Percentiles rank a stretch among this genome's conserved stretches.
These are phyloP conservation scores for Coniochaeta sp. DNA, from an alignment of 2,329 filamentous ascomycete genomes.

Conservation along the genomic window DNA sequence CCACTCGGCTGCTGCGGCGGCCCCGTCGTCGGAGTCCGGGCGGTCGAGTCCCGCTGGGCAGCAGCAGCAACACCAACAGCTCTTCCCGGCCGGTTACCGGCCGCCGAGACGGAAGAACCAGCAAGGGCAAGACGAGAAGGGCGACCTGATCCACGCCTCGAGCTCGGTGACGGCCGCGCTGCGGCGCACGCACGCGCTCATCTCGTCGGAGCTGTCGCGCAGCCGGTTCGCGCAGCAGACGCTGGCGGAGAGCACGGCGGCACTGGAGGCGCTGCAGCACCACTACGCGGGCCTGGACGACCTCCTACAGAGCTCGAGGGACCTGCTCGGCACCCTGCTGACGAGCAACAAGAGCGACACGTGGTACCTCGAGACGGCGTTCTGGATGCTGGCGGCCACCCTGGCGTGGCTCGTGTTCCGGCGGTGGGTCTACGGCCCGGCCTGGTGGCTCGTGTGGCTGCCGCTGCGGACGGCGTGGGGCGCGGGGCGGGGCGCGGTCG, in stretches of 20 bases:
- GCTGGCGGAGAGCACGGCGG: constrained; percentile 73
- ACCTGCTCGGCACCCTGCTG: constrained; percentile 70
- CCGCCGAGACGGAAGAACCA: constrained; percentile 17
- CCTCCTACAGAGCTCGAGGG: constrained; percentile 66
- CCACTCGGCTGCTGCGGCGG: constrained; percentile 31
- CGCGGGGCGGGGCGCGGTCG: constrained; percentile 46
- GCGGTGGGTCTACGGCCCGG: constrained; percentile 76
- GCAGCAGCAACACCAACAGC: constrained; percentile 9
- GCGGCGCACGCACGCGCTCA: constrained; percentile 77
- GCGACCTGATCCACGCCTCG: constrained; percentile 69
- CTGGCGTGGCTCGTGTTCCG: constrained; percentile 82
- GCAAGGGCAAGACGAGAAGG: constrained; percentile 41
- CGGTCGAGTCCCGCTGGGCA: constrained; percentile 28
- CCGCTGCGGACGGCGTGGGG: constrained; percentile 65
- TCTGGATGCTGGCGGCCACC: constrained; percentile 73
- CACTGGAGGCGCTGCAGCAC: constrained; percentile 72
- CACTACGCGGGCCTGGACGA: constrained; percentile 74
- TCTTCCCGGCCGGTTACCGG: constrained; percentile 16
- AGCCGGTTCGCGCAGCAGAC: constrained; percentile 89
- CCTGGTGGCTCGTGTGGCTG: constrained; percentile 83
- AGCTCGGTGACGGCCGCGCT: constrained; percentile 79
- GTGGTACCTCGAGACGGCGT: constrained; percentile 90
- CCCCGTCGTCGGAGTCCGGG: constrained; percentile 15
- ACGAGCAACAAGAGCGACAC: constrained; percentile 92
- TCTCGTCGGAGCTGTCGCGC: constrained; percentile 75